Base-by-base conservation (phyloP, 257 asterid genomes). In the Gentiana dahurica region DNA sequence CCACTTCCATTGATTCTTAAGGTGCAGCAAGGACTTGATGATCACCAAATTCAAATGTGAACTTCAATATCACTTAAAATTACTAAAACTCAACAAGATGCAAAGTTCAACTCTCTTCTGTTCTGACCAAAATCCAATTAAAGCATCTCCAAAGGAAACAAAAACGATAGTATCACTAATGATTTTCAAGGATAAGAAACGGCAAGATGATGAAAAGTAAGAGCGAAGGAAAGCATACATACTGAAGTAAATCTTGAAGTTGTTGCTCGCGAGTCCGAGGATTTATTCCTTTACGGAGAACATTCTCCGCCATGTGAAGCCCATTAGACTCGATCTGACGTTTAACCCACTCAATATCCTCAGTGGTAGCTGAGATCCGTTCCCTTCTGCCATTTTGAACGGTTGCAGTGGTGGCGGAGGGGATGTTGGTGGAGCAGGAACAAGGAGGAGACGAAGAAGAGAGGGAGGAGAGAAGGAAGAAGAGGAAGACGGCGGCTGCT, bases 251-350 rank as follows among this genome's bases (percentile, higher is more conserved):
- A 76, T 91, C 96, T 49, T 87, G 87, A 57, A 91, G 96, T 78
- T 91, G 98, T 49, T 85, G 89, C 41, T 83, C 70, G 24, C 96
- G 95, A 32, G 95, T 91, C 43, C 98, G 87, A 12, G 98, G 98
- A 60, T 91, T 91, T 61, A 91, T 87, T 74, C 98, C 98, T 73
- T 91, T 91, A 34, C 98, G 92, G 24, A 81, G 84, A 55, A 87
- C 76, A 72, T 91, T 87, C 35, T 74, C 86, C 34, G 73, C 82
- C 98, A 91, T 91, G 63, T 85, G 98, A 34, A 91, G 72, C 54
- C 94, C 98, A 67, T 91, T 85, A 49, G 82, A 81, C 41, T 79
- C 72, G 71, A 91, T 85, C 79, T 65, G 87, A 38, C 68, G 44
- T 74, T 68, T 87, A 56, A 87, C 79, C 98, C 95, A 91, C 12